phyloP scores from a whole-genome alignment of 257 asterid species.

The Rhazya stricta region DNA sequence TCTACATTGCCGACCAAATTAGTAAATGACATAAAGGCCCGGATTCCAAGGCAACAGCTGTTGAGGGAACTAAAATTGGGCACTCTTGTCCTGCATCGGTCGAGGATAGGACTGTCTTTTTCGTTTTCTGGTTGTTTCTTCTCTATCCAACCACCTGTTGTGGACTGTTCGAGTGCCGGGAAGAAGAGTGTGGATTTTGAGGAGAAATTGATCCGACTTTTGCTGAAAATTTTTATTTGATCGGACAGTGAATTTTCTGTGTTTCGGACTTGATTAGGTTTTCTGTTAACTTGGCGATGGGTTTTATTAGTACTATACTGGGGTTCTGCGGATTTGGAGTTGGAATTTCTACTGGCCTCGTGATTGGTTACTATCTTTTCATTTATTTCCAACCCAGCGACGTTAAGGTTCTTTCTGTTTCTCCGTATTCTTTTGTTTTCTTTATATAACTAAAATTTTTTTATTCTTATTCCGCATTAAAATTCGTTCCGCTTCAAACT shows the following conservation, averaged over 20 bases:
- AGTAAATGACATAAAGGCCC: neutral
- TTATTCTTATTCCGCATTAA: neutral
- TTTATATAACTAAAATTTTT: neutral
- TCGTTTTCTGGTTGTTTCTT: neutral
- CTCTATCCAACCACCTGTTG: neutral
- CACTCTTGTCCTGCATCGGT: neutral
- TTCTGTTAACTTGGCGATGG: constrained; percentile 38
- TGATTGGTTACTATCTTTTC: constrained; percentile 39
- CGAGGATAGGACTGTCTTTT: neutral
- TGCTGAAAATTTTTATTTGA: constrained; percentile 1
- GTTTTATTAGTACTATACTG: constrained; percentile 55
- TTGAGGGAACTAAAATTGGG: neutral
- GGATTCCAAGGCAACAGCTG: neutral
- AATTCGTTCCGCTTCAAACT: neutral
- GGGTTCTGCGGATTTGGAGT: constrained; percentile 90
- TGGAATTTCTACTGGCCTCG: constrained; percentile 50
- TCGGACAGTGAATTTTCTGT: neutral
- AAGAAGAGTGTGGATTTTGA: neutral
- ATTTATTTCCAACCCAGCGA: constrained; percentile 78
- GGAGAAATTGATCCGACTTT: constrained; percentile 17
- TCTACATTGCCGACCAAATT: neutral
- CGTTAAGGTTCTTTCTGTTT: constrained; percentile 57
- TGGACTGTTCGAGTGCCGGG: neutral
- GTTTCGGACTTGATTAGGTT: neutral
- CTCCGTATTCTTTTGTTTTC: neutral